Evolutionary conservation across 2,329 filamentous ascomycete species (phyloP).

Genomic region (Ascochyta lentis): DNA sequence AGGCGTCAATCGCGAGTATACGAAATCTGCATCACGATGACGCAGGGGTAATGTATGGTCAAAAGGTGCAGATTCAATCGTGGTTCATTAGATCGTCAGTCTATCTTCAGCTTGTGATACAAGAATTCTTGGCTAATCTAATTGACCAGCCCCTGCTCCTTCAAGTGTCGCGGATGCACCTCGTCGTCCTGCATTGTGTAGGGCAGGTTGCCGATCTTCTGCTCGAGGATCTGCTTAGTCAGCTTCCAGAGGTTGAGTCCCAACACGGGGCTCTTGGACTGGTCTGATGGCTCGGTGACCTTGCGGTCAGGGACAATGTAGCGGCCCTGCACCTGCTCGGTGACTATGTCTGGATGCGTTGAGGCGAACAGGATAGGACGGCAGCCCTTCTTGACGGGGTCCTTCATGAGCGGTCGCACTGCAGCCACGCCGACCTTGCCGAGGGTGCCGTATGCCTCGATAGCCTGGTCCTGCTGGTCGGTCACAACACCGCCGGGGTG

Average conservation of each 20-base stretch:
- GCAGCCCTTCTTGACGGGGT: conserved; percentile 57
- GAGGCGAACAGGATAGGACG: conserved; percentile 57
- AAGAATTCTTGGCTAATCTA: background rate
- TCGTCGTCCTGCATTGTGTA: conserved; percentile 36
- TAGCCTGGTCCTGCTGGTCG: conserved; percentile 57
- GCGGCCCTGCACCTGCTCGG: conserved; percentile 54
- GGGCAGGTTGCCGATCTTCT: conserved; percentile 47
- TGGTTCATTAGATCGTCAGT: background rate
- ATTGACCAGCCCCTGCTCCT: conserved; percentile 5
- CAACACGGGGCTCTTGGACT: conserved; percentile 53
- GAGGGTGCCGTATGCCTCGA: conserved; percentile 57
- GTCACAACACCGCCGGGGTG: conserved; percentile 59
- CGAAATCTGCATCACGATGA: too few relatives aligned
- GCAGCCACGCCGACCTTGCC: conserved; percentile 55
- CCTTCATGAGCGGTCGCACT: conserved; percentile 57
- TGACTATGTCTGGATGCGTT: conserved; percentile 53
- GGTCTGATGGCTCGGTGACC: conserved; percentile 51
- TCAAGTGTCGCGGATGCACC: conserved; percentile 2
- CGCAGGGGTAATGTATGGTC: background rate
- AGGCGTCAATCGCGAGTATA: too few relatives aligned
- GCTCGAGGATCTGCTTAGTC: conserved; percentile 53
- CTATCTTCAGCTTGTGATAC: background rate
- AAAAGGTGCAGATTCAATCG: background rate
- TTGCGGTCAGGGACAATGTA: conserved; percentile 60
- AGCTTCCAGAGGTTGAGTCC: conserved; percentile 55